Evolutionary conservation across 1,284 basidiomycete species (phyloP), one percentile per base, ranked within the genome.

Genomic region (Malassezia pachydermatis): DNA sequence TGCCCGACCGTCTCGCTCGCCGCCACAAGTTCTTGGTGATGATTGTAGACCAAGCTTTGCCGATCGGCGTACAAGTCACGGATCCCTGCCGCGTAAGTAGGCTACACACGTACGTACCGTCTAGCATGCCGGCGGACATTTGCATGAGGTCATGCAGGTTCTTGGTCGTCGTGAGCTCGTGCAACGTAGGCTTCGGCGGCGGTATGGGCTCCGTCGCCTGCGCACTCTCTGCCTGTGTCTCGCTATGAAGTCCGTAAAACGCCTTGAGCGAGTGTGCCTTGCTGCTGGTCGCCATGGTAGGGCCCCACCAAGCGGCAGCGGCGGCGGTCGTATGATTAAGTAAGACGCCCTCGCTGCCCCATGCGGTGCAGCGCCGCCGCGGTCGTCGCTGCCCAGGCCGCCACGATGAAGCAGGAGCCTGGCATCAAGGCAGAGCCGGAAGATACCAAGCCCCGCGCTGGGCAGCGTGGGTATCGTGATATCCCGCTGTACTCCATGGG

Each of bases 21-120:
- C 1, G 85, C 84, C 39, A 92, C 88, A 17, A 92, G 80, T 63
- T 92, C 88, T 59, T 89, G 87, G 65, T 92, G 88, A 63, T 92
- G 88, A 60, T 92, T 89, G 70, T 92, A 92, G 3, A 92, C 88
- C 30, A 92, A 75, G 17, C 84, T 84, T 69, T 92, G 88, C 25
- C 86, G 78, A 67, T 90, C 88, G 59, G 84, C 82, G 51, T 90
- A 86, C 4, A 92, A 74, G 58, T 89, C 80, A 35, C 85, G 78
- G 52, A 92, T 89, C 72, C 89, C 34, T 30, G 29, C n/a, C 29
- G n/a, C 29, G n/a, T 30, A n/a, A 10, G 29, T 30, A 30, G n/a
- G 29, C n/a, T 30, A n/a, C 29, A 30, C n/a, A 30, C n/a, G 10
- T 10, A 30, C 29, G n/a, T 30, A 30, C 29, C 59, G 20, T 57